A percentile compares a stretch with the other conserved stretches of the same genome.
phyloP scores from a whole-genome alignment of 2,329 filamentous ascomycete genomes.

The Sporothrix variecibatus region DNA sequence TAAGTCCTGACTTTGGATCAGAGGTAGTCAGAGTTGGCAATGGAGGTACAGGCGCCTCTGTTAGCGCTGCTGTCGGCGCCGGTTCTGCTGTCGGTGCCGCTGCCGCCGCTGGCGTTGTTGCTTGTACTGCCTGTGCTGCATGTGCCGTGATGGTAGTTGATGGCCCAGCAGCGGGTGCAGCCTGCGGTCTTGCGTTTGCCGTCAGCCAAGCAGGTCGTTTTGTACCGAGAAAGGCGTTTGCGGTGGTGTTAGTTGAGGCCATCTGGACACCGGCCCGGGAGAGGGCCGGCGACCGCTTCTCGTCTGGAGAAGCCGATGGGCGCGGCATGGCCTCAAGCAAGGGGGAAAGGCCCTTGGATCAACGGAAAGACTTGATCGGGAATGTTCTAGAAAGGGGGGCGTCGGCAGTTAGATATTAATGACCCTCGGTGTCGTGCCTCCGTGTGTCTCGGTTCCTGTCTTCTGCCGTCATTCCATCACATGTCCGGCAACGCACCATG shows the following conservation, averaged over 20 bases:
- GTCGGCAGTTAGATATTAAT: neutral
- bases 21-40: neutral
- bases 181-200: neutral
- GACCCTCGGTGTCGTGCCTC: neutral
- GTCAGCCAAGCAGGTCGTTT: constrained; percentile 38
- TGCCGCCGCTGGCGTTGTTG: neutral
- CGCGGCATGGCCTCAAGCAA: constrained; percentile 25
- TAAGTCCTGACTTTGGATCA: neutral
- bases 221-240: constrained; percentile 36
- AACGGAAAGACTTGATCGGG: neutral
- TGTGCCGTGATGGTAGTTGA: neutral
- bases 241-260: constrained; percentile 38
- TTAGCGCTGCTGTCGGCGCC: neutral
- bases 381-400: neutral
- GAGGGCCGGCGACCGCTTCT: neutral
- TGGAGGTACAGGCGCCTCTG: neutral
- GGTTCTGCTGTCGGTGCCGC: neutral
- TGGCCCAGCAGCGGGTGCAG: neutral
- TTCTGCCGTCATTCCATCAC: neutral
- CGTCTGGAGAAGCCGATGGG: neutral
- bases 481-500: neutral
- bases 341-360: neutral
- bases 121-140: neutral
- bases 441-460: neutral
- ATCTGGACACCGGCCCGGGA: constrained; percentile 25